Percentiles rank a stretch among this genome's conserved stretches.
Evolutionary conservation across 306 rosid genomes (phyloP).

Genomic region (Medicago truncatula): MtrunA17r5.0-ANR NC_053042.1:31162001-31162500

Average conservation of each 20-base stretch:
- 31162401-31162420: conserved; percentile 28
- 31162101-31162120: no score
- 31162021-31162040: no score
- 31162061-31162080: no score
- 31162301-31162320: conserved; percentile 34
- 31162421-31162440: neutral
- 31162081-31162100: no score
- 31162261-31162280: conserved; percentile 39
- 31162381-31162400: conserved; percentile 50
- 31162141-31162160: no score
- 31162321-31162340: conserved; percentile 32
- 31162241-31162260: conserved; percentile 48
- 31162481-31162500: conserved; percentile 42
- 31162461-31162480: conserved; percentile 35
- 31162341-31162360: conserved; percentile 44
- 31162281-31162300: conserved; percentile 38
- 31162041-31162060: no score
- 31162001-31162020: no score
- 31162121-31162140: no score
- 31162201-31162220: conserved; percentile 17
- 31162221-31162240: conserved; percentile 35
- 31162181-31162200: no score
- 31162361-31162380: conserved; percentile 41
- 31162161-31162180: no score
- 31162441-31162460: conserved; percentile 38